Evolutionary conservation across 2,329 filamentous ascomycete species (phyloP), one percentile per base, ranked within the genome.

Genomic region (Pyrenochaeta sp.): DNA sequence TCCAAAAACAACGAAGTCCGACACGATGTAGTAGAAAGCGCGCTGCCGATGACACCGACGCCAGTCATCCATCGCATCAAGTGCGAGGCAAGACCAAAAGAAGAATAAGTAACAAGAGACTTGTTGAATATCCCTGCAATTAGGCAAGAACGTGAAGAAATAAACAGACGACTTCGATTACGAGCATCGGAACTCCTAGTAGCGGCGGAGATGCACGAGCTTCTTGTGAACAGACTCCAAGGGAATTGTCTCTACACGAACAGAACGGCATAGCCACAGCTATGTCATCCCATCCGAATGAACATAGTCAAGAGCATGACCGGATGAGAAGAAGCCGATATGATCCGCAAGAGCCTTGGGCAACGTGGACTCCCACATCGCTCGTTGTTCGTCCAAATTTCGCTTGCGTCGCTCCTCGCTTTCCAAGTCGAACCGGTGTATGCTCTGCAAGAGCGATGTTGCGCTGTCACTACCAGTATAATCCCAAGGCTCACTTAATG

Each of bases 351-450:
- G 32, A 42, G 48, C 34, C 15, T 52, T 32, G n/a, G 71, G 66
- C 42, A 73, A 44, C 0, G 60, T 68, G 8, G 64, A 56, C 48
- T 69, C 61, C 65, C 65, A 72, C 15, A 65, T 36, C 15, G 49
- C 58, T 45, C 64, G 57, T 39, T 70, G 67, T 44, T 60, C 45
- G 19, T 59, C 56, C 8, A 66, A 44, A 13, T 58, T 50, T 15
- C 40, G 39, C 25, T 53, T 47, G 27, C 50, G 52, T 40, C 34
- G 48, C 34, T 58, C 55, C n/a, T 47, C 36, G 43, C 44, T 36
- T 28, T 58, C 61, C 6, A 53, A 42, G 43, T 56, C 39, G 28
- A 49, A 22, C 36, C 34, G 36, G 32, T 56, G 52, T 50, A 49
- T 51, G 40, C 40, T 63, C 36, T 40, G 58, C 45, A 46, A 51